These are phyloP conservation scores for Bipolaris victoriae DNA, from an alignment of 2,329 filamentous ascomycete species.

Conservation along the genomic window DNA sequence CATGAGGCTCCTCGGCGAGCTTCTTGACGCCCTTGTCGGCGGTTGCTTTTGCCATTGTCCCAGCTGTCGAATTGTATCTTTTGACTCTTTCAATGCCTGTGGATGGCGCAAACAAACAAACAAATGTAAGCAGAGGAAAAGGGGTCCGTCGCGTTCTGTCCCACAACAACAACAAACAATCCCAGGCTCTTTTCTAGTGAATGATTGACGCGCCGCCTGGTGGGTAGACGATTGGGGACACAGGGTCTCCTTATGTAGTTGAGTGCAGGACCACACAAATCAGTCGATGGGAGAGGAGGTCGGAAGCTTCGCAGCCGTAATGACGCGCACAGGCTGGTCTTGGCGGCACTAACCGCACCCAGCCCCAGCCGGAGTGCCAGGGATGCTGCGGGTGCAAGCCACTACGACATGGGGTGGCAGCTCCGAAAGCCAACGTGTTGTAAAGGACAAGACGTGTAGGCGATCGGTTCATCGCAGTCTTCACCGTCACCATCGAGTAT, in stretches of 20 bases:
- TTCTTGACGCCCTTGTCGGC: slow-evolving; percentile 25
- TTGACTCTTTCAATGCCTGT: slow-evolving; percentile 9
- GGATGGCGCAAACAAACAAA: slow-evolving; percentile 9
- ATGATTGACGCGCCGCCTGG: slow-evolving; percentile 10
- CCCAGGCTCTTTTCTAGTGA: background rate
- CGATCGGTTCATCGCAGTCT: slow-evolving; percentile 12
- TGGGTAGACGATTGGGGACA: slow-evolving; percentile 1
- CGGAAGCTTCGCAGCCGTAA: slow-evolving; percentile 29
- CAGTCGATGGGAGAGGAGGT: slow-evolving; percentile 23
- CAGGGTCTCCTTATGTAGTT: slow-evolving; percentile 17
- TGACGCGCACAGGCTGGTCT: slow-evolving; percentile 16
- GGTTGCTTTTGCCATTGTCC: slow-evolving; percentile 40
- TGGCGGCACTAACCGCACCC: slow-evolving; percentile 12
- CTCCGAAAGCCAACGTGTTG: slow-evolving; percentile 33
- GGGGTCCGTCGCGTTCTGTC: slow-evolving; percentile 18
- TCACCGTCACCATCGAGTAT: slow-evolving; percentile 13
- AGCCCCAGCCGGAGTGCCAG: slow-evolving; percentile 9
- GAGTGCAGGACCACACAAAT: slow-evolving; percentile 14
- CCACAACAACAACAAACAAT: slow-evolving; percentile 9
- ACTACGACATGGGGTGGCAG: slow-evolving; percentile 15
- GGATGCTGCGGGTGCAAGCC: slow-evolving; percentile 21
- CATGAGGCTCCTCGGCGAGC: slow-evolving; percentile 41
- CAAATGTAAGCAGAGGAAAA: slow-evolving; percentile 15
- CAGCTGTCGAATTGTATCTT: slow-evolving; percentile 5
- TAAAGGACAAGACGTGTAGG: slow-evolving; percentile 4